Base-by-base conservation (phyloP, 2,329 filamentous ascomycete genomes). In the Pestalotiopsis sp. region DNA sequence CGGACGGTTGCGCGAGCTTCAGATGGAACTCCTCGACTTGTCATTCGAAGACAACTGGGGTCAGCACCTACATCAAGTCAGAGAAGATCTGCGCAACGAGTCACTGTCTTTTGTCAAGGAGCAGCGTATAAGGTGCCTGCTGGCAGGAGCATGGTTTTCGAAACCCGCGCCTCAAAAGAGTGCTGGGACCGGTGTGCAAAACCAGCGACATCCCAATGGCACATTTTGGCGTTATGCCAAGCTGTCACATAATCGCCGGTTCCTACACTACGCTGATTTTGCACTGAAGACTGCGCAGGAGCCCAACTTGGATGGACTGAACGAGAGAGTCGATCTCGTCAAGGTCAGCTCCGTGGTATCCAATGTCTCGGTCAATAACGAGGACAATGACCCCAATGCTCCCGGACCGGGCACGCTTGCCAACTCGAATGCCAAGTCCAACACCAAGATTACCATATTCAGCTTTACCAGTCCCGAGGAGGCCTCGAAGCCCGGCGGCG, bases 31-130 rank as follows among this genome's bases (percentile, higher is more conserved):
- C 12, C 84, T 98, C 4, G 93, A 97, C 77, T 84, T 96, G 72
- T 93, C 94, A 0, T 98, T 98, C 77, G 95, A 98, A 78, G 93
- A 97, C 77, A 93, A 93, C 63, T 99, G 96, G 96, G 95, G 95
- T 13, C 89, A 93, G 71, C 94, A 98, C 80, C 85, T 99, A 36
- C 89, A 89, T 72, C 93, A 96, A 80, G 93, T 97, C n/a, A 92
- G 94, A 41, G 94, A 98, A 67, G 94, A 97, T 79, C 86, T 98
- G 59, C 92, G 93, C 73, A 91, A 95, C 75, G 96, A 99, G 80
- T 94, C 95, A 12, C 83, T 98, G 66, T 93, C 97, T 76, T 99
- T 99, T 77, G 93, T 98, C 80, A 98, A 97, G 80, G 96, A 99
- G 82, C 96, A 99, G 80, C 90, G 96, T 49, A 93, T 98, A 70